Conservation (phyloP, 345 rosid genomes). For the Cardamine resedifolia region DNA sequence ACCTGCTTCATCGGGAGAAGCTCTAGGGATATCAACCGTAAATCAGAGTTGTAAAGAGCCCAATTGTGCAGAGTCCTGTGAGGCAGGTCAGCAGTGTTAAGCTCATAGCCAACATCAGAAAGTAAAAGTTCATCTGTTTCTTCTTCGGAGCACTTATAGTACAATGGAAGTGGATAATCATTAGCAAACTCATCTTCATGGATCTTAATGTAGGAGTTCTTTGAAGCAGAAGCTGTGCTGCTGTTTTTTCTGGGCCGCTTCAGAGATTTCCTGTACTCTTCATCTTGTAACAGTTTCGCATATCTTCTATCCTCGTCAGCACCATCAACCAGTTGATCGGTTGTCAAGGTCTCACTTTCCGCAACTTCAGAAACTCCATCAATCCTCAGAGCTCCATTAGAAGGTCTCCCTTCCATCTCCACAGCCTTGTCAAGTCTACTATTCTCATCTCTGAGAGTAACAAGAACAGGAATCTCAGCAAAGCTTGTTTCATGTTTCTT, state of each 20-base stretch:
- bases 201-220: constrained; percentile 61
- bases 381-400: constrained; percentile 44
- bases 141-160: constrained; percentile 49
- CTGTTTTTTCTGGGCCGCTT: constrained; percentile 46
- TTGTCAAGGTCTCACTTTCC: constrained; percentile 22
- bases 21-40: constrained; percentile 71
- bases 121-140: constrained; percentile 72
- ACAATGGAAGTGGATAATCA: constrained; percentile 88
- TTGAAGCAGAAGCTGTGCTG: constrained; percentile 44
- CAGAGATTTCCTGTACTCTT: constrained; percentile 63
- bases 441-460: constrained; percentile 53
- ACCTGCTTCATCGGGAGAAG: constrained; percentile 77
- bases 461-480: constrained; percentile 52
- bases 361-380: constrained; percentile 39
- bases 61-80: constrained; percentile 69
- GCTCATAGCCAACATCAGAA: constrained; percentile 44
- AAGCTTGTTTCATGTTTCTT: constrained; percentile 45
- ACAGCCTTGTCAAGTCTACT: constrained; percentile 34
- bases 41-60: constrained; percentile 82
- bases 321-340: constrained; percentile 24
- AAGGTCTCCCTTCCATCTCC: constrained; percentile 24
- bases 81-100: constrained; percentile 57
- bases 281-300: constrained; percentile 72
- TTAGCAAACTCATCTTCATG: constrained; percentile 80
- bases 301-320: constrained; percentile 63